Conservation (phyloP, 1,284 basidiomycete genomes). For the Moesziomyces sp. region DNA sequence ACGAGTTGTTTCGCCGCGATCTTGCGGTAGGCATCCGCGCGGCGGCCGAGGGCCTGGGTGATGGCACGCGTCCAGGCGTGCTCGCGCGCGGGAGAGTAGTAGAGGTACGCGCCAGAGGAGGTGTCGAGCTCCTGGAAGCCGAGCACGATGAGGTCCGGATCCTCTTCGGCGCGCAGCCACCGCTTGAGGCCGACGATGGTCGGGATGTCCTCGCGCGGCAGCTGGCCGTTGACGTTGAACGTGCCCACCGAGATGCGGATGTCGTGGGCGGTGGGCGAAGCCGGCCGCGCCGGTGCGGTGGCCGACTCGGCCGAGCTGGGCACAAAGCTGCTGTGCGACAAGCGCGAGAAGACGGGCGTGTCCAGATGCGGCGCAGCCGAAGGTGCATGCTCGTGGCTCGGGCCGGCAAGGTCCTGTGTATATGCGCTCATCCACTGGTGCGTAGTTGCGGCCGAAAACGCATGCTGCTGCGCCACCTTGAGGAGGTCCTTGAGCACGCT, state of each 20-base stretch:
- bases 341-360: constrained; percentile 44
- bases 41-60: constrained; percentile 23
- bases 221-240: constrained; percentile 42
- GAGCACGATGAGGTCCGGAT: constrained; percentile 47
- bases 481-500: constrained; percentile 42
- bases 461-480: constrained; percentile 24
- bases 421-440: constrained; percentile 38
- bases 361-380: constrained; percentile 1
- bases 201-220: constrained; percentile 20
- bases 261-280: constrained; percentile 38
- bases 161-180: constrained; percentile 43
- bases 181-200: constrained; percentile 32
- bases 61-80: constrained; percentile 34
- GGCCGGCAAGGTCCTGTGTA: constrained; percentile 18
- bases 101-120: constrained; percentile 45
- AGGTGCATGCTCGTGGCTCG: neutral
- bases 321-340: constrained; percentile 33
- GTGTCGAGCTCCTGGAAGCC: constrained; percentile 55
- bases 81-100: constrained; percentile 47
- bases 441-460: constrained; percentile 14
- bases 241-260: constrained; percentile 41
- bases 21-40: constrained; percentile 20
- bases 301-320: constrained; percentile 1
- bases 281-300: constrained; percentile 9
- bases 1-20: constrained; percentile 52